These are phyloP conservation scores for Coemansia sp. DNA, from an alignment of 192 early-diverging fungal genomes.

Conservation along the genomic window DNA sequence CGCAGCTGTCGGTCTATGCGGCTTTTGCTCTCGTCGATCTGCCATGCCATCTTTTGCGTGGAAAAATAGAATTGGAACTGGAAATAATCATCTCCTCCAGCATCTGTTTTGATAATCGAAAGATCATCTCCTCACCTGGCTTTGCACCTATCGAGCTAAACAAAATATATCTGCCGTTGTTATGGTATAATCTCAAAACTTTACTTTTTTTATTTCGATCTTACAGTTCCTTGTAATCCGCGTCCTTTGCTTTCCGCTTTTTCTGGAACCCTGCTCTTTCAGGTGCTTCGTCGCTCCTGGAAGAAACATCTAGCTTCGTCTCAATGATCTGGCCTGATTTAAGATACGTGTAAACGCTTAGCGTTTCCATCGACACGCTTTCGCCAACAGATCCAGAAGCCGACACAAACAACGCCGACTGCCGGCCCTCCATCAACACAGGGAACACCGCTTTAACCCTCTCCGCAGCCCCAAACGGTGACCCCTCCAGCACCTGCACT, in stretches of 20 bases:
- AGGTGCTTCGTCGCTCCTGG: not conserved
- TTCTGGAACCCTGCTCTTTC: not conserved
- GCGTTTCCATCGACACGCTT: slow-evolving; percentile 1
- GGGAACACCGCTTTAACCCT: slow-evolving; percentile 36
- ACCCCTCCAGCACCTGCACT: slow-evolving; percentile 10
- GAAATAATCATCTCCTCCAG: too few relatives aligned
- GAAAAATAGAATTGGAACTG: too few relatives aligned
- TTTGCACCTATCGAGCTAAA: too few relatives aligned
- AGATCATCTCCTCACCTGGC: too few relatives aligned
- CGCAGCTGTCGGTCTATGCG: slow-evolving; percentile 17
- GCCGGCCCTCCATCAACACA: slow-evolving; percentile 21
- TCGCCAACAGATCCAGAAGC: slow-evolving; percentile 8
- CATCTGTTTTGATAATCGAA: too few relatives aligned
- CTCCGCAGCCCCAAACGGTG: not conserved
- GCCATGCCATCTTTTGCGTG: not conserved
- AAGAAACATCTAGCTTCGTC: slow-evolving; percentile 3
- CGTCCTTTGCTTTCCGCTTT: slow-evolving; percentile 20
- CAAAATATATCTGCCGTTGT: too few relatives aligned
- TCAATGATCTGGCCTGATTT: slow-evolving; percentile 20
- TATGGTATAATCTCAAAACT: too few relatives aligned
- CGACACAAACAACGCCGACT: slow-evolving; percentile 27
- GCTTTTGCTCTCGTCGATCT: slow-evolving; percentile 1
- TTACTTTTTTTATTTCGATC: not conserved
- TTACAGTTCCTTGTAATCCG: slow-evolving; percentile 43
- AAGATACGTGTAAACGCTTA: slow-evolving; percentile 10